Evolutionary conservation across 176 grass and related monocot species (phyloP).

Genomic region (Zea luxurians): DNA sequence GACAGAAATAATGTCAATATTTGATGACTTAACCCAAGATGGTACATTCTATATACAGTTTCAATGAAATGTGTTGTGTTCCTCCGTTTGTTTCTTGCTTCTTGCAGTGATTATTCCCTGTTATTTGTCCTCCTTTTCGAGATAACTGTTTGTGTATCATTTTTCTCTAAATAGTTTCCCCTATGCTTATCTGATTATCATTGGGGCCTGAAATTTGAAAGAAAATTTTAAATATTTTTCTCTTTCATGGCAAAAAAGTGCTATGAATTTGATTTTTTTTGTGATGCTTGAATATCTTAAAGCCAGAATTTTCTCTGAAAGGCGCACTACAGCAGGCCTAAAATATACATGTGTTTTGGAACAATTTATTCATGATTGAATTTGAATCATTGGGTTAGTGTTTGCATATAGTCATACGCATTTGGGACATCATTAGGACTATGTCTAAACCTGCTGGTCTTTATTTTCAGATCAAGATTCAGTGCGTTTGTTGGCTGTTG

Average conservation of each 20-base stretch:
- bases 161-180: not conserved
- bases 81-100: slow-evolving; percentile 7
- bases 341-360: not conserved
- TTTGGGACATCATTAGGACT: not conserved
- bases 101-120: not conserved
- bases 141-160: not conserved
- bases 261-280: not conserved
- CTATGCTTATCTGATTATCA: not conserved
- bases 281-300: not conserved
- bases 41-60: slow-evolving; percentile 38
- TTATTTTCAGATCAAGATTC: slow-evolving; percentile 90
- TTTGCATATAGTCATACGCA: slow-evolving; percentile 7
- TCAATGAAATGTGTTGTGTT: not conserved
- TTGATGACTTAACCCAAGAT: slow-evolving; percentile 85
- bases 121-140: not conserved
- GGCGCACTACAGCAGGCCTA: not conserved
- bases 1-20: slow-evolving; percentile 89
- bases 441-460: not conserved
- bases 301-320: not conserved
- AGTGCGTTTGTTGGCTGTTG: slow-evolving; percentile 85
- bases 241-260: not conserved
- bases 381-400: slow-evolving; percentile 5
- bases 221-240: not conserved
- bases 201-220: not conserved
- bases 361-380: not conserved